Conservation (phyloP, 768 basidiomycete species). For the Hydnomerulius pinastri region DNA sequence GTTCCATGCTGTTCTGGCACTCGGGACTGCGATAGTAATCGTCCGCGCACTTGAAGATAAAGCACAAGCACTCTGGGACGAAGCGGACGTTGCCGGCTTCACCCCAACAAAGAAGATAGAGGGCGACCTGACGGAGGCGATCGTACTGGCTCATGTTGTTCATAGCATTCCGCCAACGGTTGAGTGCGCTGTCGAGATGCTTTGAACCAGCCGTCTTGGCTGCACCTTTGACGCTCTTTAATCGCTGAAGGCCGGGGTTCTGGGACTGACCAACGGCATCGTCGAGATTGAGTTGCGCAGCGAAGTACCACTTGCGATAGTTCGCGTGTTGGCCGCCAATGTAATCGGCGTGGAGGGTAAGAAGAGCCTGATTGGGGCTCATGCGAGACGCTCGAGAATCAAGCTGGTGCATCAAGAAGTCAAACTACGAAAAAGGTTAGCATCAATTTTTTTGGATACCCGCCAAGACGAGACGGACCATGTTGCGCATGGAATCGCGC, state of each 20-base stretch:
- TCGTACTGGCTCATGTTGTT: constrained; percentile 99
- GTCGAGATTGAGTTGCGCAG: constrained; percentile 97
- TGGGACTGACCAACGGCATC: constrained; percentile 96
- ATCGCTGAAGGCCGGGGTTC: constrained; percentile 89
- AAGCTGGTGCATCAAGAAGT: constrained; percentile 96
- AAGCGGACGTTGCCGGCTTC: constrained; percentile 98
- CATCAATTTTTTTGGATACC: not conserved
- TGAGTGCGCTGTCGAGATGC: constrained; percentile 90
- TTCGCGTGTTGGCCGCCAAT: constrained; percentile 99
- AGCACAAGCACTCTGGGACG: constrained; percentile 94
- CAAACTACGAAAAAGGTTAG: constrained; percentile 60
- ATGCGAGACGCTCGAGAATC: constrained; percentile 98
- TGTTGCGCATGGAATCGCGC: constrained; percentile 93
- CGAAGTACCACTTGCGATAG: constrained; percentile 99
- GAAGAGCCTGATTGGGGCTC: constrained; percentile 93
- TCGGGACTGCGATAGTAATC: constrained; percentile 99
- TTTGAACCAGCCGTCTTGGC: constrained; percentile 61
- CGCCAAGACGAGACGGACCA: constrained; percentile 48
- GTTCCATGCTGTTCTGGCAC: constrained; percentile 92
- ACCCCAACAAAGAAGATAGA: constrained; percentile 97
- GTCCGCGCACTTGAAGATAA: constrained; percentile 99
- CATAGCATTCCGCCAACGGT: constrained; percentile 98
- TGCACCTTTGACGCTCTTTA: constrained; percentile 74
- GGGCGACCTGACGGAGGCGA: constrained; percentile 91
- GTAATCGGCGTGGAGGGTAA: constrained; percentile 98